These are phyloP conservation scores for Tetradesmus lagerheimii DNA, from an alignment of 139 green algal genomes.

Conservation along the genomic window DNA sequence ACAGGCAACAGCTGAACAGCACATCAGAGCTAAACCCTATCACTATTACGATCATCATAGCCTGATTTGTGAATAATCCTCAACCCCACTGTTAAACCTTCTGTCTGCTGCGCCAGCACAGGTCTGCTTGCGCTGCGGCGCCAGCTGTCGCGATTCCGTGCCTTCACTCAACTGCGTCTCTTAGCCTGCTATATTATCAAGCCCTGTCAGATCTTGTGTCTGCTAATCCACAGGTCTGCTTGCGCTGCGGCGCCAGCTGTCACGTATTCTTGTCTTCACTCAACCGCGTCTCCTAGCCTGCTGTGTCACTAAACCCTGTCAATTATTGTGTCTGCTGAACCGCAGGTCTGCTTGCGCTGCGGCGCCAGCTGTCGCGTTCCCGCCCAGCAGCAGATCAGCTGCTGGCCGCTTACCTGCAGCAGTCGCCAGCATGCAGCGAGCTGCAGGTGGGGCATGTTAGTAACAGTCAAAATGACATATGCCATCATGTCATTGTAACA, in stretches of 20 bases:
- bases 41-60: too few relatives aligned
- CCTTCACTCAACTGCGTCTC: too few relatives aligned
- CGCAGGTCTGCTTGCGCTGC: neutral
- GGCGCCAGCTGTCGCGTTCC: neutral
- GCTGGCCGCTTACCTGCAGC: slow-evolving; percentile 27
- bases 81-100: too few relatives aligned
- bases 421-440: slow-evolving; percentile 24
- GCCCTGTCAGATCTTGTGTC: neutral
- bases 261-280: too few relatives aligned
- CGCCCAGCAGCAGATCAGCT: slow-evolving; percentile 9
- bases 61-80: too few relatives aligned
- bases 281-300: too few relatives aligned
- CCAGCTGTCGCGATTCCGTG: neutral
- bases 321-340: neutral
- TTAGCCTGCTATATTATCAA: neutral
- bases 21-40: too few relatives aligned
- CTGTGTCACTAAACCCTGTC: too few relatives aligned
- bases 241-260: too few relatives aligned
- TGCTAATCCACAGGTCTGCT: too few relatives aligned
- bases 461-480: neutral
- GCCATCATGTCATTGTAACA: neutral
- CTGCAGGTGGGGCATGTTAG: neutral
- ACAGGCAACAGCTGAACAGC: too few relatives aligned
- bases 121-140: neutral
- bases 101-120: neutral